These are phyloP conservation scores for Coniferiporia sulphurascens DNA, from an alignment of 1,284 basidiomycete genomes.

Conservation along the genomic window DNA sequence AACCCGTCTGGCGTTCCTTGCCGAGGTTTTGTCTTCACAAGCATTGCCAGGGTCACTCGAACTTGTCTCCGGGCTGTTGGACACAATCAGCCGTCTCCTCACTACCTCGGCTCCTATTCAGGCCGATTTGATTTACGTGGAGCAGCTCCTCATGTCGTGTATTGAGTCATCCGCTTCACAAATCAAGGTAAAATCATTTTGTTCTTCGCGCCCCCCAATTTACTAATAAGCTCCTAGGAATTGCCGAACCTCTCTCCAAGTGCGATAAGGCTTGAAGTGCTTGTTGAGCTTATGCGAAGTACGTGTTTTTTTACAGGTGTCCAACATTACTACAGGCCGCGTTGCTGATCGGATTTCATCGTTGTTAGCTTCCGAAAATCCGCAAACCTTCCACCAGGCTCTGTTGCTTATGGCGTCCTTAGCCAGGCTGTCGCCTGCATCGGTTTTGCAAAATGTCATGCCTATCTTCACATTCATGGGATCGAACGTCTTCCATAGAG, in stretches of 20 bases:
- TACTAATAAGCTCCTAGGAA: conserved; percentile 30
- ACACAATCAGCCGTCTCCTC: conserved; percentile 67
- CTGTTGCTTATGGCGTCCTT: conserved; percentile 86
- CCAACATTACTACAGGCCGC: conserved; percentile 2
- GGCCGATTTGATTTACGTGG: conserved; percentile 74
- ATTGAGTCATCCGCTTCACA: conserved; percentile 67
- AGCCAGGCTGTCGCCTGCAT: conserved; percentile 82
- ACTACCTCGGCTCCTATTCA: conserved; percentile 44
- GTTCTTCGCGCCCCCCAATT: conserved; percentile 9
- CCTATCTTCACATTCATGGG: conserved; percentile 99
- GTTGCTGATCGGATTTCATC: conserved; percentile 10
- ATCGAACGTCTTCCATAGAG: conserved; percentile 91
- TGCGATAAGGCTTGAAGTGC: conserved; percentile 67
- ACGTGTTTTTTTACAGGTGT: conserved; percentile 24
- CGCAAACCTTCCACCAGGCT: conserved; percentile 93
- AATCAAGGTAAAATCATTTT: conserved; percentile 41
- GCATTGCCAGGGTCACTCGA: conserved; percentile 64
- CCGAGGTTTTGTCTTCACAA: conserved; percentile 67
- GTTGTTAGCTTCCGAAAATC: conserved; percentile 73
- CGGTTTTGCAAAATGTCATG: conserved; percentile 94
- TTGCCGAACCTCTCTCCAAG: conserved; percentile 44
- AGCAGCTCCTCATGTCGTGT: conserved; percentile 82
- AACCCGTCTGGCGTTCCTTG: conserved; percentile 51
- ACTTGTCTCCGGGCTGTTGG: conserved; percentile 70
- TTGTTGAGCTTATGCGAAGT: conserved; percentile 86